Base-by-base conservation (phyloP, 495 filamentous ascomycete genomes). In the Penicillium angulare region DNA sequence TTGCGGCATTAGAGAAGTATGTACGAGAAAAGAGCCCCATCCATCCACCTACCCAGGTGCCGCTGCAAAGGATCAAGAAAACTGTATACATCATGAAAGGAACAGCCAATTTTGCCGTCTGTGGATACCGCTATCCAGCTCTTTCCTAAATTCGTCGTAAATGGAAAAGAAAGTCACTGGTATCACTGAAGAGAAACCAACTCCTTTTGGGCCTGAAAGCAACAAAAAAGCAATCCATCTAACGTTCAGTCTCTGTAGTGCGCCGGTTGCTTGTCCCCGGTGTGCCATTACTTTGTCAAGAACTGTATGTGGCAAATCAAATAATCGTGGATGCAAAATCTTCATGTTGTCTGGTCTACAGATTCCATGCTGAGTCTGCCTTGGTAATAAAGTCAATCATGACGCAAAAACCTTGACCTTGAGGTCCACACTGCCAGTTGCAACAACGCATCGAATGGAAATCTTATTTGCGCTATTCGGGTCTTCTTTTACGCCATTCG, bases 351-450 rank as follows among this genome's bases (percentile, higher is more conserved):
- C 27, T 16, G 15, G n/a, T 32, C 36, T 17, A 17, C 38, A 22
- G n/a, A 16, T 38, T 45, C n/a, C 29, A 41, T 41, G 10, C 7
- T 13, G 24, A 23, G 38, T 21, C 22, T 41, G 38, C 16, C 23
- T 35, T 34, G 26, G 26, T 23, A 17, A 15, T 17, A 15, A 29
- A 24, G 27, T 42, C 27, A 15, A n/a, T 69, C 60, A 71, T 26
- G 55, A 59, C 44, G 81, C 81, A 55, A 82, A 86, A 10, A 86
- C 69, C 44, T 77, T 67, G n/a, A 86, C 75, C 46, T 80, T 85
- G 52, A 76, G 59, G 71, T 86, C 83, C 47, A 84, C 81, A 57
- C 84, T 79, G 20, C 81, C 84, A 13, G 82, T 85, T 15, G 84
- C 84, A 41, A 87, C 74, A 5, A 86, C 76, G 57, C 84, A 87